phyloP scores from a whole-genome alignment of 345 rosid genomes.

The Populus simonii region DNA sequence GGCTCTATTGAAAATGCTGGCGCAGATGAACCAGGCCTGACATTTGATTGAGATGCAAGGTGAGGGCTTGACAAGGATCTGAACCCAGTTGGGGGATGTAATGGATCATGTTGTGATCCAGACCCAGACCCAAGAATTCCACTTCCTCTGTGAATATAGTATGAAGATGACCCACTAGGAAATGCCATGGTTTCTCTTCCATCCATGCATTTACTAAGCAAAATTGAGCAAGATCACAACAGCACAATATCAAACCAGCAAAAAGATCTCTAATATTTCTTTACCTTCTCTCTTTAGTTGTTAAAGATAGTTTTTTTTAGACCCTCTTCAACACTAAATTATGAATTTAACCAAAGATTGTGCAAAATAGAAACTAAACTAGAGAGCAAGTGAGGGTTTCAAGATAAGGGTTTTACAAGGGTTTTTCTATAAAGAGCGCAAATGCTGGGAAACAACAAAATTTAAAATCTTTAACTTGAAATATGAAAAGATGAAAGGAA shows the following conservation, averaged over 20 bases:
- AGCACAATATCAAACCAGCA: background rate
- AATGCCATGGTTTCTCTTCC: slow-evolving; percentile 90
- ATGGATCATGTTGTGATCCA: slow-evolving; percentile 46
- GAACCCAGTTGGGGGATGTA: slow-evolving; percentile 55
- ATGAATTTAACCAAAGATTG: background rate
- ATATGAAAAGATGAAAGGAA: background rate
- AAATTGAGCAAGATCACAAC: slow-evolving; percentile 14
- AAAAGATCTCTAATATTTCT: background rate
- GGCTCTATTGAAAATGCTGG: slow-evolving; percentile 53
- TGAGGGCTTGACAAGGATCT: slow-evolving; percentile 54
- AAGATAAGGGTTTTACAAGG: slow-evolving; percentile 16
- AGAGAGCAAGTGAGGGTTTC: background rate
- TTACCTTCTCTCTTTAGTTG: background rate
- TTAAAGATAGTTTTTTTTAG: slow-evolving; percentile 7
- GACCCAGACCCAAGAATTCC: slow-evolving; percentile 49
- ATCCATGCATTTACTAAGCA: slow-evolving; percentile 84
- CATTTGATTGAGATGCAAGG: slow-evolving; percentile 45
- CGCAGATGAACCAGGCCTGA: slow-evolving; percentile 33
- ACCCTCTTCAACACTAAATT: background rate
- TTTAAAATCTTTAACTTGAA: background rate
- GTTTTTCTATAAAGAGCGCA: background rate
- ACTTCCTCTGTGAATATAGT: slow-evolving; percentile 75
- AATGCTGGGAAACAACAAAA: background rate
- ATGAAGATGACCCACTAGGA: slow-evolving; percentile 74
- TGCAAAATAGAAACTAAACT: background rate